Evolutionary conservation across 169 alveolate species (phyloP).

Genomic region (Eimeria mitis): DNA sequence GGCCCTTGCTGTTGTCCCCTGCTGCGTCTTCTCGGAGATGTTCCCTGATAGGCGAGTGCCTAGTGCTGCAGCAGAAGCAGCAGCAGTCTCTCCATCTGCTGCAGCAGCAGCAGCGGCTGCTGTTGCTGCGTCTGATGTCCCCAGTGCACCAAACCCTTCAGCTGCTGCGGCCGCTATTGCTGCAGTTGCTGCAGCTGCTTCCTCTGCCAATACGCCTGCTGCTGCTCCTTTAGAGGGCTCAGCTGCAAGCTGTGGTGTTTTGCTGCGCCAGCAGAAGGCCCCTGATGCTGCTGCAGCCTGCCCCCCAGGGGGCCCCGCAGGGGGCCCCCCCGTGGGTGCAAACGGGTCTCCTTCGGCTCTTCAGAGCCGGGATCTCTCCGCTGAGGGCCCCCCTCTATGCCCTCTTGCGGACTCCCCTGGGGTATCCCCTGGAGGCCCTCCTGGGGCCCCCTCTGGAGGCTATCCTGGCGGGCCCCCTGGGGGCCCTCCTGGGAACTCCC

Average conservation of each 20-base stretch:
- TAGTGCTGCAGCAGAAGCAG: constrained; percentile 57
- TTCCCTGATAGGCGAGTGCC: constrained; percentile 48
- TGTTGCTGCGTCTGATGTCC: background rate
- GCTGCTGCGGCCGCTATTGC: background rate
- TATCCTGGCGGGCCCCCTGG: too few relatives aligned
- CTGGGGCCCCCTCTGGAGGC: too few relatives aligned
- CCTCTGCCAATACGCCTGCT: background rate
- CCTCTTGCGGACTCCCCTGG: too few relatives aligned
- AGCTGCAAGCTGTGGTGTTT: background rate
- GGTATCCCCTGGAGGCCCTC: too few relatives aligned
- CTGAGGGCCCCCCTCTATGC: too few relatives aligned
- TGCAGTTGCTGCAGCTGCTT: background rate
- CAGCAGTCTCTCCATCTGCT: constrained; percentile 28
- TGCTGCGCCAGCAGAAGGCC: background rate
- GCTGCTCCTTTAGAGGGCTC: background rate
- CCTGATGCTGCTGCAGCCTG: background rate
- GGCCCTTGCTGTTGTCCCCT: constrained; percentile 52
- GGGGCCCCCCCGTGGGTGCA: background rate
- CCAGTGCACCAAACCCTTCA: background rate
- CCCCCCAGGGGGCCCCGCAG: background rate
- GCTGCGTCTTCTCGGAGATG: constrained; percentile 53
- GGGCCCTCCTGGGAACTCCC: too few relatives aligned
- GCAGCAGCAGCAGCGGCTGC: constrained; percentile 59
- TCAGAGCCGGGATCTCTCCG: background rate
- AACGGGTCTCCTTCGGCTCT: background rate